These are phyloP conservation scores for Sclerotinia nivalis DNA, from an alignment of 2,329 filamentous ascomycete species.

Conservation along the genomic window DNA sequence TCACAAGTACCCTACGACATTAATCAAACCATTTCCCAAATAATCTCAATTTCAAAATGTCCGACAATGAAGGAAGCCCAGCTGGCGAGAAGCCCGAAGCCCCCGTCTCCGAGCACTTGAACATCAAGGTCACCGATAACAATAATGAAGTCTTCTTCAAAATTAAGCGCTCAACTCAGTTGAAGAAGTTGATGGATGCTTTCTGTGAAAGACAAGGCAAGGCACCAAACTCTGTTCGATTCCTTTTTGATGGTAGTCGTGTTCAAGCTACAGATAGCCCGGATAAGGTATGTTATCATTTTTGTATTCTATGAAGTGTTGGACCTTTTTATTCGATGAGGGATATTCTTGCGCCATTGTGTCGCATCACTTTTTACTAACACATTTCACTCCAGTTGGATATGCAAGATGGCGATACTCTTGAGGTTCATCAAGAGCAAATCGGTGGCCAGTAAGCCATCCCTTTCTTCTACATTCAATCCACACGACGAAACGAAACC, in stretches of 20 bases:
- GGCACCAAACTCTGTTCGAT: slow-evolving; percentile 78
- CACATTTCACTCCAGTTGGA: slow-evolving; percentile 68
- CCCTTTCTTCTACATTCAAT: background rate
- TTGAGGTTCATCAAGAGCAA: slow-evolving; percentile 98
- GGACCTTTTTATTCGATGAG: no score
- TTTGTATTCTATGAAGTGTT: background rate
- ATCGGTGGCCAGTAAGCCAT: slow-evolving; percentile 66
- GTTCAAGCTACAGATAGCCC: slow-evolving; percentile 89
- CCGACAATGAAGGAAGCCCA: slow-evolving; percentile 51
- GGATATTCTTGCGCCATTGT: background rate
- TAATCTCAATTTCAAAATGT: slow-evolving; percentile 34
- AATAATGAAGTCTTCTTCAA: slow-evolving; percentile 99
- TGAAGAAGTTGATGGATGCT: slow-evolving; percentile 97
- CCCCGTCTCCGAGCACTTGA: slow-evolving; percentile 72
- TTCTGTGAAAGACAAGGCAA: slow-evolving; percentile 98
- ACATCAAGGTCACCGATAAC: slow-evolving; percentile 99
- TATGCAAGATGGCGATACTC: slow-evolving; percentile 92
- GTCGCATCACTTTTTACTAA: slow-evolving; percentile 11
- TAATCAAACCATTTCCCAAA: slow-evolving; percentile 1
- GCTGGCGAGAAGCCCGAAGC: slow-evolving; percentile 41
- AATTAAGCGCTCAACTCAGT: slow-evolving; percentile 93
- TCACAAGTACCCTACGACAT: slow-evolving; percentile 12
- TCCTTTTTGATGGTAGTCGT: slow-evolving; percentile 93
- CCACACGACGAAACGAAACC: slow-evolving; percentile 21
- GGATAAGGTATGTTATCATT: slow-evolving; percentile 70